Base-by-base conservation (phyloP, 148 eudicot species). In the Spergularia marina region DNA sequence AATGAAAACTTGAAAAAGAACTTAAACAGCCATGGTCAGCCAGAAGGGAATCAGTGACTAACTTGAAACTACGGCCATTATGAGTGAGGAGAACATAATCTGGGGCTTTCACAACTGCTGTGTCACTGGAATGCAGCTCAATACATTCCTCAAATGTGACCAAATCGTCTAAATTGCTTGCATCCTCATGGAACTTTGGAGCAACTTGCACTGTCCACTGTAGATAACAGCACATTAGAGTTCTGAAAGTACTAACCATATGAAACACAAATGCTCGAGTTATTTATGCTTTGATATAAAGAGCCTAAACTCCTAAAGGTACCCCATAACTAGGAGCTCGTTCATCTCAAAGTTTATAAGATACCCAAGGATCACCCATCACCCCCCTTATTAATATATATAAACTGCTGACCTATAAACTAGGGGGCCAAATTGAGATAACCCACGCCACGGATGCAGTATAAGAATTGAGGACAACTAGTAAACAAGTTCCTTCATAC, bases 11-110 rank as follows among this genome's bases (percentile, higher is more conserved):
- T 53, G 72, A 21, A 21, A 23, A 7, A 68, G 34, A 68, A 68
- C 36, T 68, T 23, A 14, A 68, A 53, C 74, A 78, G 51, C 44
- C 72, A 70, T 30, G 36, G 36, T 30, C 36, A 30, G 36, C 36
- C 36, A 65, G 59, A 60, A 71, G 59, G 73, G 65, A 51, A 51
- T 70, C n/a, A 62, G 70, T 73, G 65, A 87, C 92, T 86, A 80
- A 95, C 99, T 88, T 96, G 94, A 96, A 96, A 83, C 79, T 91
- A 79, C 98, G 98, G 15, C 96, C 98, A 72, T 92, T 96, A 71
- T 91, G 88, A 78, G 99, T 96, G 58, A 96, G 90, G 67, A 91
- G 92, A 75, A 96, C 87, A 83, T 87, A 96, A 66, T 91, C 94
- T 12, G 99, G 99, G 80, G 92, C 89, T 84, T 70, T 91, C 82